A percentile compares a stretch with the other conserved stretches of the same genome.
Evolutionary conservation across 2,329 filamentous ascomycete species (phyloP).

Genomic region (Trichophyton simii): DNA sequence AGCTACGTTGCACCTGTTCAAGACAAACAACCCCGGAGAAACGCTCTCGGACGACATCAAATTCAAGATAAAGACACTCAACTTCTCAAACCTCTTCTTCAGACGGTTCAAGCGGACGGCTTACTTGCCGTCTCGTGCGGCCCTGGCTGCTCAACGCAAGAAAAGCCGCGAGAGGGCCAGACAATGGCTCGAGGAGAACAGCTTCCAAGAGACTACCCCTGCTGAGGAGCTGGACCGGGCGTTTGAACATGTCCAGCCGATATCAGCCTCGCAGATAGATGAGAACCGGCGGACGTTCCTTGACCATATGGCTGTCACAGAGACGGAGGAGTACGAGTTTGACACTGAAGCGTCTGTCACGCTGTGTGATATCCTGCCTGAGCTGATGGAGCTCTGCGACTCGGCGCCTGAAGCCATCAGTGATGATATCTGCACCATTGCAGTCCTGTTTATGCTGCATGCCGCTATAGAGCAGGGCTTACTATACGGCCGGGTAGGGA

Average conservation of each 20-base stretch:
- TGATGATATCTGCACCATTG: constrained; percentile 34
- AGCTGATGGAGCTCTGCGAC: constrained; percentile 39
- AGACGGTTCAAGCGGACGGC: constrained; percentile 31
- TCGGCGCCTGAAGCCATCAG: constrained; percentile 22
- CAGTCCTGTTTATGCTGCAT: constrained; percentile 39
- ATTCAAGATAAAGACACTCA: constrained; percentile 38
- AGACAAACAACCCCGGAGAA: constrained; percentile 26
- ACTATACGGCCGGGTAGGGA: constrained; percentile 25
- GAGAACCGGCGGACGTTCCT: constrained; percentile 17
- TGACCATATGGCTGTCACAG: constrained; percentile 20
- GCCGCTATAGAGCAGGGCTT: constrained; percentile 39
- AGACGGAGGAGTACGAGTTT: constrained; percentile 13
- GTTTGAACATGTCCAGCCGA: background rate
- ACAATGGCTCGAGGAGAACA: background rate
- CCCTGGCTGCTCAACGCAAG: constrained; percentile 19
- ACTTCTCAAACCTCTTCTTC: constrained; percentile 36
- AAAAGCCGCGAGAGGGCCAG: constrained; percentile 3
- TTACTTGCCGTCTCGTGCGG: constrained; percentile 22
- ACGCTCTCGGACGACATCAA: constrained; percentile 29
- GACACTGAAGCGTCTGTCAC: constrained; percentile 16
- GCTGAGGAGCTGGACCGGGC: background rate
- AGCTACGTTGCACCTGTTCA: constrained; percentile 28
- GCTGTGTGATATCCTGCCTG: constrained; percentile 33
- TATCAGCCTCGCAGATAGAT: constrained; percentile 14
- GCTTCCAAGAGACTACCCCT: background rate